These are phyloP conservation scores for Neurospora sp. DNA, from an alignment of 2,329 filamentous ascomycete species.

Conservation along the genomic window DNA sequence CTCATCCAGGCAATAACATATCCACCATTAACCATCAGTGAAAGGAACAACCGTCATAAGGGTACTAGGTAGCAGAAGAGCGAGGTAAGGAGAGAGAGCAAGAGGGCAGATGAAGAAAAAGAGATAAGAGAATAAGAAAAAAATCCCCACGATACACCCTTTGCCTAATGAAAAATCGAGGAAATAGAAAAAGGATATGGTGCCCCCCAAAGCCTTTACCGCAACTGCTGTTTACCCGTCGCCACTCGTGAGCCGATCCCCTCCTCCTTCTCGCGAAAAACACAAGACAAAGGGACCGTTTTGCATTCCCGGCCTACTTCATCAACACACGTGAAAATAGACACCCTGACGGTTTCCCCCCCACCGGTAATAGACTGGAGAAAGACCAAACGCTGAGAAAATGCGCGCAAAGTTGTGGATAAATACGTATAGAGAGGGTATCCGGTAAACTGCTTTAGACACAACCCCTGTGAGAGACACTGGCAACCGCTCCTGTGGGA, in stretches of 20 bases:
- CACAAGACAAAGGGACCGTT: slow-evolving; percentile 10
- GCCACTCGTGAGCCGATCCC: not conserved
- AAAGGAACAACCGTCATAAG: slow-evolving; percentile 8
- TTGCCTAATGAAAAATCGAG: slow-evolving; percentile 4
- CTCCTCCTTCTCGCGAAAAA: not conserved
- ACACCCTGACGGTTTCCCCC: slow-evolving; percentile 2
- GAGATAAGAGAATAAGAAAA: slow-evolving; percentile 20
- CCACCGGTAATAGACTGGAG: not conserved
- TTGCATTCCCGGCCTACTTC: slow-evolving; percentile 10
- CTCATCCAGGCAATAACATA: slow-evolving; percentile 4
- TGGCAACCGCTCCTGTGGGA: not conserved
- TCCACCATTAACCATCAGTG: slow-evolving; percentile 17
- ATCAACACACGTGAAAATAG: slow-evolving; percentile 11
- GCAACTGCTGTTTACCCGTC: not conserved
- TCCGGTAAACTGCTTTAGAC: not conserved
- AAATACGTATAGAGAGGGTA: not conserved
- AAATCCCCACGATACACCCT: slow-evolving; percentile 20
- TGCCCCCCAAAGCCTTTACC: not conserved
- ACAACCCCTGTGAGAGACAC: not conserved
- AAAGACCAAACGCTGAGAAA: not conserved
- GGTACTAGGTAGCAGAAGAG: not conserved
- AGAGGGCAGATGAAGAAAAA: slow-evolving; percentile 17
- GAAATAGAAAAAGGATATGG: not conserved
- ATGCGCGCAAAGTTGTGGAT: not conserved
- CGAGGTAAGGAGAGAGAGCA: not conserved